A percentile compares a stretch with the other conserved stretches of the same genome.
Conservation (phyloP, 225 moss, liverwort and hornwort species). For the Neckera pumila region DNA sequence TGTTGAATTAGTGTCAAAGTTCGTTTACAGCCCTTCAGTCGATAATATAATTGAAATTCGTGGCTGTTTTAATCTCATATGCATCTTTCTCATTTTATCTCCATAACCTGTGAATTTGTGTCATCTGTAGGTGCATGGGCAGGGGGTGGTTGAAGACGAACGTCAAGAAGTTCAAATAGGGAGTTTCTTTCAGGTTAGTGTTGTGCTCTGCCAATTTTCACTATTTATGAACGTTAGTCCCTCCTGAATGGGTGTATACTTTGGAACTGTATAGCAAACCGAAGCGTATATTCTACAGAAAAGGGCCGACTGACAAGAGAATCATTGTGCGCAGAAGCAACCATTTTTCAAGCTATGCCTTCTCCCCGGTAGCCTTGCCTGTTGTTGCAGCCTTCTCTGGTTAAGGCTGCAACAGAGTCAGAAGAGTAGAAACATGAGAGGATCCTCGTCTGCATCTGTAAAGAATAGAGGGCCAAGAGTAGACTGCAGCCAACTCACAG, state of each 20-base stretch:
- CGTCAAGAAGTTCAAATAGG: constrained; percentile 9
- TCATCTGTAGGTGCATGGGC: neutral
- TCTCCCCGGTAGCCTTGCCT: constrained; percentile 31
- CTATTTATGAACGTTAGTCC: neutral
- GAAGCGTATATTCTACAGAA: neutral
- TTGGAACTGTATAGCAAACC: neutral
- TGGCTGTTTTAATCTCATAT: neutral
- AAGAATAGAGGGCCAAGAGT: constrained; percentile 24
- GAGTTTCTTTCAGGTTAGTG: constrained; percentile 25
- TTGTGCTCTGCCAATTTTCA: neutral
- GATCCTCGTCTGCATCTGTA: constrained; percentile 18
- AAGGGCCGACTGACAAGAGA: constrained; percentile 8
- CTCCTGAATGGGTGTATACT: neutral
- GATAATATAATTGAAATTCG: neutral
- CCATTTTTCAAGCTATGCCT: constrained; percentile 31
- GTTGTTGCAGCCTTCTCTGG: constrained; percentile 35
- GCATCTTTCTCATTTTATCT: neutral
- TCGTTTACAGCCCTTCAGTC: neutral
- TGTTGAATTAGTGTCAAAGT: neutral
- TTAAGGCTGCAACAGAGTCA: constrained; percentile 27
- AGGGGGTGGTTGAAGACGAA: neutral
- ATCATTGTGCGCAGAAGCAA: constrained; percentile 34
- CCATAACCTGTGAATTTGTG: neutral
- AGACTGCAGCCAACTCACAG: constrained; percentile 16
- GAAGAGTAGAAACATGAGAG: constrained; percentile 30